phyloP scores from a whole-genome alignment of 2,329 filamentous ascomycete species.

The Ciborinia camelliae region DNA sequence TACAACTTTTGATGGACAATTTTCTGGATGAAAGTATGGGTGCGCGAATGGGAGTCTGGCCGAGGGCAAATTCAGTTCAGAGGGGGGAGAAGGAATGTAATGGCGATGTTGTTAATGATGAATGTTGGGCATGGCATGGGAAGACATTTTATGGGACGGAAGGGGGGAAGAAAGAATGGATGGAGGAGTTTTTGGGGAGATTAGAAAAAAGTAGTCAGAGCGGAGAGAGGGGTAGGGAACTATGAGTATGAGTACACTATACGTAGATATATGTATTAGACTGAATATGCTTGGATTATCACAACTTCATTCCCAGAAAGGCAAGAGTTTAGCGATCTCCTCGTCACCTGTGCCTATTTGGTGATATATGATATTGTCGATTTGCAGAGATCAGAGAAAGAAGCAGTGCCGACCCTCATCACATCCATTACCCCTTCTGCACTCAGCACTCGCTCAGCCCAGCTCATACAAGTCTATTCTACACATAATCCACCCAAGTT shows the following conservation, averaged over 20 bases:
- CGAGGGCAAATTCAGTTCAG: constrained; percentile 33
- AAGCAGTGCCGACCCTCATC: too few relatives aligned
- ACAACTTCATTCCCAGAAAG: background rate
- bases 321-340: background rate
- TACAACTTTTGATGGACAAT: constrained; percentile 58
- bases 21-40: constrained; percentile 66
- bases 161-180: constrained; percentile 26
- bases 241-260: constrained; percentile 18
- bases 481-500: background rate
- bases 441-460: background rate
- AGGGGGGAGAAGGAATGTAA: constrained; percentile 39
- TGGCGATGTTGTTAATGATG: constrained; percentile 42
- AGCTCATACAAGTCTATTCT: background rate
- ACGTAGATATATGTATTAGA: background rate
- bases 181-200: constrained; percentile 30
- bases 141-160: constrained; percentile 26
- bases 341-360: background rate
- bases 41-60: constrained; percentile 56
- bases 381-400: background rate
- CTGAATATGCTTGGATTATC: background rate
- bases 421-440: background rate
- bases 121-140: constrained; percentile 58
- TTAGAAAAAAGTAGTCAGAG: constrained; percentile 25
- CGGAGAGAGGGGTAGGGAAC: constrained; percentile 24
- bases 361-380: background rate